Evolutionary conservation across 2,329 filamentous ascomycete species (phyloP).

Genomic region (Coniella lustricola): DNA sequence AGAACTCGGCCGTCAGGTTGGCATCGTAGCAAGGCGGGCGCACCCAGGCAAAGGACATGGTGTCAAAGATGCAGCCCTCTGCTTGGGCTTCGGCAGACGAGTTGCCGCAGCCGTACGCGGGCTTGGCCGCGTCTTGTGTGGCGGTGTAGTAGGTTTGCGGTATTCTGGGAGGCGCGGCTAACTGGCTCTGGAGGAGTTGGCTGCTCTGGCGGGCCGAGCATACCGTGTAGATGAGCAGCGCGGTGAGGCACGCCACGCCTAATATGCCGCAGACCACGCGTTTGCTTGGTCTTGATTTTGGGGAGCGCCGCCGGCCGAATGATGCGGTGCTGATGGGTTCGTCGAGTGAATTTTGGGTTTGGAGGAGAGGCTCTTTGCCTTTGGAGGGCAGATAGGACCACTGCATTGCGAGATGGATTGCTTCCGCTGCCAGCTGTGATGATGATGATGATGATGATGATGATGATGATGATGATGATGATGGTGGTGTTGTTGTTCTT

Average conservation of each 20-base stretch:
- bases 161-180: neutral
- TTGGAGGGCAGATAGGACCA: neutral
- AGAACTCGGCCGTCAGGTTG: neutral
- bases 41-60: constrained; percentile 17
- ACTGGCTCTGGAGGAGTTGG: neutral
- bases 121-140: neutral
- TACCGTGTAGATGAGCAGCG: neutral
- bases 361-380: neutral
- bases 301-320: neutral
- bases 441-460: too few relatives aligned
- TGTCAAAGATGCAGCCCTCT: constrained; percentile 3
- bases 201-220: neutral
- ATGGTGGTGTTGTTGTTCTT: too few relatives aligned
- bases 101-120: constrained; percentile 2
- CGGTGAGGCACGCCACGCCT: neutral
- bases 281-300: neutral
- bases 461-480: too few relatives aligned
- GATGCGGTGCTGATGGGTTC: neutral
- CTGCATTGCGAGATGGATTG: neutral
- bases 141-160: neutral
- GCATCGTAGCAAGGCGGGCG: constrained; percentile 17
- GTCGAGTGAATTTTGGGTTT: neutral
- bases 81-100: neutral
- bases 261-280: neutral
- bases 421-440: too few relatives aligned